Conservation (phyloP, 441 rosid genomes). For the Adansonia grandidieri region DNA sequence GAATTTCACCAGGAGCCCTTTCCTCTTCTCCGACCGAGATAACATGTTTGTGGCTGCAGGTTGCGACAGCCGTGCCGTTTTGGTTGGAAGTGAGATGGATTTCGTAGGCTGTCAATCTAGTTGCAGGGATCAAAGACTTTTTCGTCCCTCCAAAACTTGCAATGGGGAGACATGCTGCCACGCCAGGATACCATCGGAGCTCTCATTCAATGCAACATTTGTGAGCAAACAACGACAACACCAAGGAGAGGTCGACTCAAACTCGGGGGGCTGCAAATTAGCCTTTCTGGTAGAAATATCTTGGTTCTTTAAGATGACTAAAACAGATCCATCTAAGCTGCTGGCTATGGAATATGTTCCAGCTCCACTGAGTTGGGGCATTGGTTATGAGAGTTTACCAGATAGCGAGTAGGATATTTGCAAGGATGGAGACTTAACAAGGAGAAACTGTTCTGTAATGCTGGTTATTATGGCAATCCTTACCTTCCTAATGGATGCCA, state of each 20-base stretch:
- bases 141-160: background rate
- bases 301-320: constrained; percentile 9
- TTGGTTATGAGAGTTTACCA: background rate
- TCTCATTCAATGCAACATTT: constrained; percentile 14
- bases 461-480: constrained; percentile 36
- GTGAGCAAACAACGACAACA: background rate
- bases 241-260: too few relatives aligned
- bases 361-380: constrained; percentile 4
- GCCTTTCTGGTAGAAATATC: constrained; percentile 31
- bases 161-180: constrained; percentile 24
- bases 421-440: background rate
- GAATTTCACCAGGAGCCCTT: constrained; percentile 37
- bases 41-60: constrained; percentile 33
- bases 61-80: constrained; percentile 32
- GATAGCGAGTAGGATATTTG: too few relatives aligned
- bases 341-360: constrained; percentile 19
- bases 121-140: constrained; percentile 21
- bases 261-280: constrained; percentile 9
- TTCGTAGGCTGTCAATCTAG: constrained; percentile 34
- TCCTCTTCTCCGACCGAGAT: background rate
- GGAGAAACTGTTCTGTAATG: background rate
- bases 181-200: constrained; percentile 4
- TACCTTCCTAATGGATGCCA: constrained; percentile 31
- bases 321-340: background rate
- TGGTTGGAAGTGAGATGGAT: constrained; percentile 26